Base-by-base conservation (phyloP, 345 rosid genomes). In the Brassica cretica region DNA sequence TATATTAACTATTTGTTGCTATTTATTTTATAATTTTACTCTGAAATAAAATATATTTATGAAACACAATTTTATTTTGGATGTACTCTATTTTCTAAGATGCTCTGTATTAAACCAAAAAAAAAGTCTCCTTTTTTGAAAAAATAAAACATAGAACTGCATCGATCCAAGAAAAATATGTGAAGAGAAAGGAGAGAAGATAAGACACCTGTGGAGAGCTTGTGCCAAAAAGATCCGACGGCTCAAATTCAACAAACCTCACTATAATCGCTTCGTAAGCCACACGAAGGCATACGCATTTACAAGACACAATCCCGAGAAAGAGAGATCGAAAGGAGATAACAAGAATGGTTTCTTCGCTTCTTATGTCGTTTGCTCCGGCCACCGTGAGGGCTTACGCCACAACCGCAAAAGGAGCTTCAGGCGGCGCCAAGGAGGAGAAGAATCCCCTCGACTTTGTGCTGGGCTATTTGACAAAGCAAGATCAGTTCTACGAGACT, bases 401-500 rank as follows among this genome's bases (percentile, higher is more conserved):
- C 32, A 88, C 96, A n/a, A 79, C 85, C 14, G 71, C 90, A 1
- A 91, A 91, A 66, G 91, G 84, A 21, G 77, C 84, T 4, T 70
- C 83, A 71, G 71, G 72, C 27, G 58, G 69, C 6, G 60, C 86
- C 65, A 92, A 92, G 68, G 90, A 92, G 77, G 95, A 92, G 79
- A 90, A 92, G 82, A 82, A 87, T 5, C 75, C 84, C 18, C 74
- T 92, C 27, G 95, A 92, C 73, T 89, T 87, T 85, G 76, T 92
- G 39, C 46, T 92, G 0, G 93, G 93, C 8, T 79, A 80, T 61
- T 55, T 92, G 85, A 55, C 65, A 9, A 92, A 90, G 78, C 84
- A 89, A 83, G 97, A 92, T 35, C 93, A 89, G 84, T 90, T 92
- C 82, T 89, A 90, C 39, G 97, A 92, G 84, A 88, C 92, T 24